These are phyloP conservation scores for Vitis vinifera DNA, from an alignment of 164 flowering plant genomes.

Conservation along the genomic window ASM3070453v1 NC_081814.1:8164001-8164500, in stretches of 20 bases:
- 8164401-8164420: too few relatives aligned
- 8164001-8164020: neutral
- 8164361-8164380: neutral
- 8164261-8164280: conserved; percentile 82
- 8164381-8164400: too few relatives aligned
- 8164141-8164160: conserved; percentile 52
- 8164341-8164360: neutral
- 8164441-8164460: too few relatives aligned
- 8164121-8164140: conserved; percentile 26
- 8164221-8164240: conserved; percentile 37
- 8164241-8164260: conserved; percentile 59
- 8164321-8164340: neutral
- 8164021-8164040: conserved; percentile 11
- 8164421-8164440: too few relatives aligned
- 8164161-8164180: conserved; percentile 58
- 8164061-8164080: conserved; percentile 32
- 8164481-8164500: too few relatives aligned
- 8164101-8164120: conserved; percentile 11
- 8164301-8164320: neutral
- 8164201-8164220: conserved; percentile 42
- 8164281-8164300: conserved; percentile 23
- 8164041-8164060: conserved; percentile 8
- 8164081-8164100: neutral
- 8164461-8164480: too few relatives aligned
- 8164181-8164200: conserved; percentile 47